Conservation (phyloP, 805 yeast genomes). For the Candida sithepensis region DNA sequence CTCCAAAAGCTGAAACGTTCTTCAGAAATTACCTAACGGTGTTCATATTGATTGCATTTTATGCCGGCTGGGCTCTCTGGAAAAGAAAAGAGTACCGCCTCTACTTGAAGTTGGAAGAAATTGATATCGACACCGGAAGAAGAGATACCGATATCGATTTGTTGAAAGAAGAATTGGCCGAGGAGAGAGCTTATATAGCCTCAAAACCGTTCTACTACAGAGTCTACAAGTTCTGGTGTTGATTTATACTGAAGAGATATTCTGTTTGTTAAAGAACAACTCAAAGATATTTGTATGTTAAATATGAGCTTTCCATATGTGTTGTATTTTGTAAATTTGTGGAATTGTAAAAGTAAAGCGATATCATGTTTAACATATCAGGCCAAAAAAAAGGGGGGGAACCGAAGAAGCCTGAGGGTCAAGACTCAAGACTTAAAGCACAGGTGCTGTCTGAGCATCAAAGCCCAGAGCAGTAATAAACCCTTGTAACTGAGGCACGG, state of each 20-base stretch:
- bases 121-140: conserved; percentile 62
- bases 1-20: conserved; percentile 51
- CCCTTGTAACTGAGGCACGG: too few relatives aligned
- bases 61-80: conserved; percentile 29
- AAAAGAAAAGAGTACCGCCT: conserved; percentile 39
- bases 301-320: too few relatives aligned
- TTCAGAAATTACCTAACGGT: conserved; percentile 61
- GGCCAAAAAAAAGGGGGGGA: too few relatives aligned
- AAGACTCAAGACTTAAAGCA: too few relatives aligned
- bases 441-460: too few relatives aligned
- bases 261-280: too few relatives aligned
- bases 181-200: conserved; percentile 46
- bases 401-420: too few relatives aligned
- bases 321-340: too few relatives aligned
- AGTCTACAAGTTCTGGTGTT: conserved; percentile 45
- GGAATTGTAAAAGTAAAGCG: too few relatives aligned
- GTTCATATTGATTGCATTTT: conserved; percentile 56
- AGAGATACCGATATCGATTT: conserved; percentile 54
- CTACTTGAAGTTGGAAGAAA: conserved; percentile 42
- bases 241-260: background rate
- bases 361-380: too few relatives aligned
- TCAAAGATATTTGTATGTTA: too few relatives aligned
- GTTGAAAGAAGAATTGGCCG: conserved; percentile 50
- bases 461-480: too few relatives aligned
- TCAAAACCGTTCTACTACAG: conserved; percentile 45